These are phyloP conservation scores for Trichoderma arundinaceum DNA, from an alignment of 2,329 filamentous ascomycete genomes.

Conservation along the genomic window DNA sequence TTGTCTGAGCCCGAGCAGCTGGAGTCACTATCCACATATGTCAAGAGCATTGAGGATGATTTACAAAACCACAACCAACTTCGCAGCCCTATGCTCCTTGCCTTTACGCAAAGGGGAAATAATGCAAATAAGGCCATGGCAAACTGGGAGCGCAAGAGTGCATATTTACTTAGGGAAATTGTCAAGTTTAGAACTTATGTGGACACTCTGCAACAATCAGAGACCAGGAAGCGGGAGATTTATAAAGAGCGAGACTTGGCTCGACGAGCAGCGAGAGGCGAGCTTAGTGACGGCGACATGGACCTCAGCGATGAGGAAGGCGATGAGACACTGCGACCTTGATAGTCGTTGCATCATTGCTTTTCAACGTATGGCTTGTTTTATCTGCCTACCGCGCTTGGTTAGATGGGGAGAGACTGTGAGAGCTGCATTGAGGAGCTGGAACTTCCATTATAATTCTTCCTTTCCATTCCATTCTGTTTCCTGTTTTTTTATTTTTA, in stretches of 20 bases:
- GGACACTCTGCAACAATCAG: conserved; percentile 77
- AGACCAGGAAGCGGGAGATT: conserved; percentile 71
- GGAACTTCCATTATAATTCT: conserved; percentile 4
- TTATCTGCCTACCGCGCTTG: neutral
- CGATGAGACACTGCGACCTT: conserved; percentile 45
- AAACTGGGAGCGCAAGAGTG: conserved; percentile 97
- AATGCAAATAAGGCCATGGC: conserved; percentile 86
- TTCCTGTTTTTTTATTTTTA: conserved; percentile 6
- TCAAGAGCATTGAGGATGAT: conserved; percentile 84
- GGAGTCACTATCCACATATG: conserved; percentile 74
- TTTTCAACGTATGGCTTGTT: neutral
- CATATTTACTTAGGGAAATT: conserved; percentile 88
- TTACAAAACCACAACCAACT: conserved; percentile 86
- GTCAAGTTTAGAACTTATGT: conserved; percentile 97
- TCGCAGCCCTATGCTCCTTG: conserved; percentile 83
- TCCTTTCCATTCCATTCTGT: neutral
- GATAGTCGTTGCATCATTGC: conserved; percentile 30
- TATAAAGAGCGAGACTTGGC: conserved; percentile 64
- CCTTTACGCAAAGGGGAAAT: conserved; percentile 82
- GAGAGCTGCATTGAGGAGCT: conserved; percentile 1
- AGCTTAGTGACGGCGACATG: conserved; percentile 50
- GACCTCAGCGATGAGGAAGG: conserved; percentile 45
- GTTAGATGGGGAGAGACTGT: neutral
- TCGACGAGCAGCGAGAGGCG: conserved; percentile 55
- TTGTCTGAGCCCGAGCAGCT: conserved; percentile 82